Percentiles rank a stretch among this genome's conserved stretches.
Conservation (phyloP, 805 yeast species). For the Dipodascus geniculatus region DNA sequence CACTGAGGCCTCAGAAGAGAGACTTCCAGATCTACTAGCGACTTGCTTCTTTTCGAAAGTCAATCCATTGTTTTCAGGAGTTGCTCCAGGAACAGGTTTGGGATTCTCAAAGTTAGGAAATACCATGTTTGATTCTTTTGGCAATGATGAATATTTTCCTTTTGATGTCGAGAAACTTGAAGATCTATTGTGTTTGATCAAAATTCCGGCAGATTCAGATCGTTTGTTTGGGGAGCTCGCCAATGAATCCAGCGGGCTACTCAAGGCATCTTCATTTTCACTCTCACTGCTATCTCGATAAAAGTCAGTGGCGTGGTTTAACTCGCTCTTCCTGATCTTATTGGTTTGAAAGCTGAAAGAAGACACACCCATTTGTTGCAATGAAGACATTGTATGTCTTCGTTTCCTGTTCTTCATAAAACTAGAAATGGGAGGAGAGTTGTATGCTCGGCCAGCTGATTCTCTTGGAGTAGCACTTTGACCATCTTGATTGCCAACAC, state of each 20-base stretch:
- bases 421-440: background rate
- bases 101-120: background rate
- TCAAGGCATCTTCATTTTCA: conserved; percentile 10
- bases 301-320: conserved; percentile 1
- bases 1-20: background rate
- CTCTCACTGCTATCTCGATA: conserved; percentile 7
- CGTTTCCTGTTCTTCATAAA: conserved; percentile 13
- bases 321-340: conserved; percentile 29
- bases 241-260: background rate
- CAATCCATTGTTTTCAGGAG: background rate
- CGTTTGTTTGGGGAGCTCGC: background rate
- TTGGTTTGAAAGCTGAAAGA: conserved; percentile 58
- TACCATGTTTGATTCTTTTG: background rate
- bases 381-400: conserved; percentile 38
- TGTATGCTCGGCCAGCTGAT: background rate
- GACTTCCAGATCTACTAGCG: background rate
- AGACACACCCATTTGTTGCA: conserved; percentile 70
- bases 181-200: background rate
- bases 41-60: background rate
- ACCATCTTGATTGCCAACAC: conserved; percentile 5
- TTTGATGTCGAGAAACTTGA: background rate
- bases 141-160: background rate
- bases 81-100: background rate
- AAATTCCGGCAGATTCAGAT: background rate
- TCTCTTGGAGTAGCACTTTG: conserved; percentile 2